Base-by-base conservation (phyloP, 768 basidiomycete genomes). In the Polyporus arcularius region DNA sequence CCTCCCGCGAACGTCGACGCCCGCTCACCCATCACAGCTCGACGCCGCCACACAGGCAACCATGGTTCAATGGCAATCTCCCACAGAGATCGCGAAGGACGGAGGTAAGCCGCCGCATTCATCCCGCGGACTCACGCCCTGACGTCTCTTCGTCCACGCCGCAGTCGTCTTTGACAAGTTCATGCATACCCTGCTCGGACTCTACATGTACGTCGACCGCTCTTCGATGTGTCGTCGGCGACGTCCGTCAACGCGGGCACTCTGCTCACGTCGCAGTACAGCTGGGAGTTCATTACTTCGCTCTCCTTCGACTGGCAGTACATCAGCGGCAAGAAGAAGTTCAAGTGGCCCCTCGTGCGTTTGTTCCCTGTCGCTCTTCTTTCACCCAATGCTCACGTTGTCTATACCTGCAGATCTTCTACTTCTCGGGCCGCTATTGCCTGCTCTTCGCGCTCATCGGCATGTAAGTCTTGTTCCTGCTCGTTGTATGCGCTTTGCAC, bases 321-420 rank as follows among this genome's bases (percentile, higher is more conserved):
- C 40, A 61, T 82, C 55, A 68, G 68, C 9, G 75, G 81, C 26
- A 79, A 72, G 68, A 73, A 70, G 43, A 73, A 70, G 62, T 82
- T 80, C 65, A 72, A 78, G 45, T 81, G 80, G 81, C 81, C 80
- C 4, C 61, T 82, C 71, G 79, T 76, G 52, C 18, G 70, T 67
- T 21, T 9, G 28, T 53, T 6, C 41, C 21, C 39, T 52, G 26
- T 31, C 32, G 30, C 5, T 7, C 14, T 39, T n/a, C 4, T 16
- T 12, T 30, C 30, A 26, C 15, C 10, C 26, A 39, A 30, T 10
- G n/a, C 40, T n/a, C 4, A 26, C 12, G 15, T 40, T 58, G 39
- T 43, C 40, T 15, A 3, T 15, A 11, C 21, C n/a, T 4, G 4
- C 48, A 81, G 79, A 67, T 73, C 31, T 81, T 80, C 60, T 82